Percentiles rank a stretch among this genome's conserved stretches.
Conservation (phyloP, 2,329 filamentous ascomycete species). For the Calonectria honghensis region DNA sequence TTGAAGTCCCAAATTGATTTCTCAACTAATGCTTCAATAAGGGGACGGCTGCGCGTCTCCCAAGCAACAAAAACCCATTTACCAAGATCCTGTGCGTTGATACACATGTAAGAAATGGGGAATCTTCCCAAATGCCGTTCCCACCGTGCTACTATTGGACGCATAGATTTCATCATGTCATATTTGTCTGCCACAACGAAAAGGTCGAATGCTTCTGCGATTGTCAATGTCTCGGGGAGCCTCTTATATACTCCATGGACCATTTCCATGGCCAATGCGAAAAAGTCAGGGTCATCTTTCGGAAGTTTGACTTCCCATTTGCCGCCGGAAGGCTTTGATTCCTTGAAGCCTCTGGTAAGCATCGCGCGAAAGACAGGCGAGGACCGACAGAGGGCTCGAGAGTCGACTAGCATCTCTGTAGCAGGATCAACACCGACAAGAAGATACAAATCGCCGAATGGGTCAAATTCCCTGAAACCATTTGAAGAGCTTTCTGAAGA, state of each 20-base stretch:
- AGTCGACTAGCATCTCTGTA: neutral
- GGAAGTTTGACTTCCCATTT: neutral
- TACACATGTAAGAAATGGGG: neutral
- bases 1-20: neutral
- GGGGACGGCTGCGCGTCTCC: neutral
- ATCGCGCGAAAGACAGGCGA: neutral
- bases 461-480: neutral
- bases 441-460: neutral
- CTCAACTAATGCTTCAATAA: neutral
- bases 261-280: neutral
- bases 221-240: neutral
- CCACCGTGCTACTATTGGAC: neutral
- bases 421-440: neutral
- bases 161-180: neutral
- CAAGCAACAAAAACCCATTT: neutral
- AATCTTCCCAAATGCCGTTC: neutral
- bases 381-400: neutral
- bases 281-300: neutral
- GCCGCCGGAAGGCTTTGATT: neutral
- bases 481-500: neutral
- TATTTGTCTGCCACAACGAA: neutral
- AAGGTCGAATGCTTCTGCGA: neutral
- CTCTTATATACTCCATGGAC: neutral
- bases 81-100: neutral
- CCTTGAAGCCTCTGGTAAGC: neutral